Base-by-base conservation (phyloP, 306 rosid species). In the Lagenaria siceraria region DNA sequence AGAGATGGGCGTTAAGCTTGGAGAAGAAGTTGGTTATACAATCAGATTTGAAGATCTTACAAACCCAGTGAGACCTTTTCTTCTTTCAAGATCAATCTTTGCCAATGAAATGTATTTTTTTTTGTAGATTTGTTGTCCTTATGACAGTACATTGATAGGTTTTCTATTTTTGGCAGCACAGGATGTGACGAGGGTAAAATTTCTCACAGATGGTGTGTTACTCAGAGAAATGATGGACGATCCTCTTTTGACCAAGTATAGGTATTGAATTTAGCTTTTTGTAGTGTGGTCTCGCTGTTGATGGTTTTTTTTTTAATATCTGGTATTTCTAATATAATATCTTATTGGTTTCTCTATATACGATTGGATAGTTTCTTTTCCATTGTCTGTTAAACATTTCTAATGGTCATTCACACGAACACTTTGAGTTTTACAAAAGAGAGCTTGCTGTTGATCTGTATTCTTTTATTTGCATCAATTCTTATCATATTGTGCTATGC, bases 141-240 rank as follows among this genome's bases (percentile, higher is more conserved):
- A 33, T 73, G 56, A 43, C 61, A 65, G 80, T 77, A 35, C 80
- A 59, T 73, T 74, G 79, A 38, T 46, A 68, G 55, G 80, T 82
- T 81, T 77, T 81, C 79, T 76, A 84, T 42, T 84, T 86, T 80
- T 76, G 97, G 88, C 94, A 85, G 92, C 81, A 61, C 91, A 91
- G 95, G 96, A 87, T 81, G 89, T 83, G 55, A 94, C 97, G 0
- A 87, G 79, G 77, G 83, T 94, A 7, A 94, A 94, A 82, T 94
- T 94, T 84, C 90, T 94, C 56, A 94, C 98, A 0, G 98, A 94
- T 36, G 98, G 97, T 29, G 96, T 94, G 66, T 85, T 94, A 36
- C 82, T 94, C 10, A 88, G 97, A 87, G 98, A 94, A 82, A 94
- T 94, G 98, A 94, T 94, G 98, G 91, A 90, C 6, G 98, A 94